These are phyloP conservation scores for Phytophthora colocasiae DNA, from an alignment of 352 stramenopile species.

Conservation along the genomic window DNA sequence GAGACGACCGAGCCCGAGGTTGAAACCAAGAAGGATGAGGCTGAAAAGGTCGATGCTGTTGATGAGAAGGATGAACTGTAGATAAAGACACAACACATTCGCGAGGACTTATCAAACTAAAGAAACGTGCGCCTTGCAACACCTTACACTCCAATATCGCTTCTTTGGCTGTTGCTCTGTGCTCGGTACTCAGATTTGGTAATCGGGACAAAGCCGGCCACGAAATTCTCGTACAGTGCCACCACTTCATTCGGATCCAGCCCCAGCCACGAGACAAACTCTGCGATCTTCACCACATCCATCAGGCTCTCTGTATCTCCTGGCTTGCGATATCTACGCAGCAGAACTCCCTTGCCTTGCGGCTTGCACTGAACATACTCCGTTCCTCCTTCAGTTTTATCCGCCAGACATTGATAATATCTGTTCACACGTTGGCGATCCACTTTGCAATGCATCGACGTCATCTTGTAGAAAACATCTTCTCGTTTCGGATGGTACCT, in stretches of 20 bases:
- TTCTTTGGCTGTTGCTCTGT: conserved; percentile 14
- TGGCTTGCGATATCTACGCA: conserved; percentile 47
- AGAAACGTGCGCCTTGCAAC: conserved; percentile 29
- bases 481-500: conserved; percentile 51
- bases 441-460: conserved; percentile 61
- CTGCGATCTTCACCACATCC: conserved; percentile 31
- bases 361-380: conserved; percentile 51
- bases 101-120: conserved; percentile 39
- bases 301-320: conserved; percentile 18
- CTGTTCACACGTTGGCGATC: conserved; percentile 63
- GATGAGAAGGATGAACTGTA: conserved; percentile 68
- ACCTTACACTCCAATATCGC: conserved; percentile 1
- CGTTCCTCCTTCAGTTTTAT: conserved; percentile 11
- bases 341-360: conserved; percentile 58
- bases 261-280: conserved; percentile 42
- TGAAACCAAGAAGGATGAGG: conserved; percentile 24
- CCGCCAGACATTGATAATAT: conserved; percentile 42
- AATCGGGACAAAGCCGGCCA: conserved; percentile 54
- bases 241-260: conserved; percentile 45
- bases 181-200: conserved; percentile 42
- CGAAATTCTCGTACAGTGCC: conserved; percentile 42
- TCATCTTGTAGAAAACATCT: conserved; percentile 75
- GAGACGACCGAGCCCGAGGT: conserved; percentile 34
- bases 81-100: conserved; percentile 39
- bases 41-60: conserved; percentile 30